A percentile compares a stretch with the other conserved stretches of the same genome.
Evolutionary conservation across 176 grass and related monocot genomes (phyloP).

Genomic region (Oryza coarctata): DNA sequence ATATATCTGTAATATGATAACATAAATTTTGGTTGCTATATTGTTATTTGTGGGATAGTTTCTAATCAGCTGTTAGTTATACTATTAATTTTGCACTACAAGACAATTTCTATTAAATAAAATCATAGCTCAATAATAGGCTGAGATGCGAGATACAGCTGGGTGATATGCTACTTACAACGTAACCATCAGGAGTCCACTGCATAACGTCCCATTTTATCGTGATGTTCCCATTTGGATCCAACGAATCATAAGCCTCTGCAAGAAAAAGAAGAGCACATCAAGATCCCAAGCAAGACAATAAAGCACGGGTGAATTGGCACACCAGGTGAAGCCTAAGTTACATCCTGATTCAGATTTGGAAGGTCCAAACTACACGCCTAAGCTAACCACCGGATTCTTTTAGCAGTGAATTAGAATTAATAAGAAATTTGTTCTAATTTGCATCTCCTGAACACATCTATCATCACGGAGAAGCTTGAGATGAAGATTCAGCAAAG

Average conservation of each 20-base stretch:
- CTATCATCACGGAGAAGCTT: background rate
- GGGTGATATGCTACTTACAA: constrained; percentile 63
- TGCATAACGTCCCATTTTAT: constrained; percentile 91
- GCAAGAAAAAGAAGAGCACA: constrained; percentile 31
- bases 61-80: background rate
- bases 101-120: background rate
- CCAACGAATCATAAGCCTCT: constrained; percentile 87
- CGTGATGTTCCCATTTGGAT: constrained; percentile 84
- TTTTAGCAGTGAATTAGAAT: background rate
- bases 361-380: constrained; percentile 7
- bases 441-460: constrained; percentile 13
- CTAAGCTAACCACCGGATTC: background rate
- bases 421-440: background rate
- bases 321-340: background rate
- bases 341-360: background rate
- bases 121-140: background rate
- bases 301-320: background rate
- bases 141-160: constrained; percentile 18
- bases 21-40: background rate
- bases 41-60: background rate
- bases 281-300: constrained; percentile 35
- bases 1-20: background rate
- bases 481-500: background rate
- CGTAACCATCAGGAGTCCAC: constrained; percentile 92
- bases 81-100: background rate